Conservation (phyloP, 2,329 filamentous ascomycete species). For the Lithohypha guttulata region DNA sequence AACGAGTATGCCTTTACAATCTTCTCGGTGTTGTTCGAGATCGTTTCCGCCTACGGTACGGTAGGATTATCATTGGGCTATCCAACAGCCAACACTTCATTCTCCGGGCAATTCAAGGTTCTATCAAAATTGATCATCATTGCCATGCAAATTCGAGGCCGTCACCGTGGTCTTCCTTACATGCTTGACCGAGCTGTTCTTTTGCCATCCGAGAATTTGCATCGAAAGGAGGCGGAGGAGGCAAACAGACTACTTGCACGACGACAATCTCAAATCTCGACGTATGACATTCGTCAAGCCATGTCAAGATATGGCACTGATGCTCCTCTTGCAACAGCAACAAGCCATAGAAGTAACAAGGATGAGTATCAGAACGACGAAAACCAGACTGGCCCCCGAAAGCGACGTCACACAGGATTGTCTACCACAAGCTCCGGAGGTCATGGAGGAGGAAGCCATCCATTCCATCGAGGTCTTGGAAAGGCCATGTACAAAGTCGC, state of each 20-base stretch:
- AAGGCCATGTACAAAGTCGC: constrained; percentile 1
- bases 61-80: constrained; percentile 87
- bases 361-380: too few species aligned
- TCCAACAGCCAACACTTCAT: constrained; percentile 61
- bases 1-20: constrained; percentile 52
- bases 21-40: constrained; percentile 67
- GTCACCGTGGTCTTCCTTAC: constrained; percentile 55
- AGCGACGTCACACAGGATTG: not conserved
- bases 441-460: not conserved
- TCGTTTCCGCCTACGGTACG: constrained; percentile 85
- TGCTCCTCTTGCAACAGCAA: not conserved
- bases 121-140: constrained; percentile 57
- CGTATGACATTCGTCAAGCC: not conserved
- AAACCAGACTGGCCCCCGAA: not conserved
- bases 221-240: constrained; percentile 22
- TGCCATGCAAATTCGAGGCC: constrained; percentile 55
- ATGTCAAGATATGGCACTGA: not conserved
- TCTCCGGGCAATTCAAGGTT: constrained; percentile 69
- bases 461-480: not conserved
- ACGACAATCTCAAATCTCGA: constrained; percentile 9
- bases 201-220: constrained; percentile 41
- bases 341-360: constrained; percentile 1
- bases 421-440: not conserved
- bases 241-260: constrained; percentile 17
- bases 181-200: constrained; percentile 60